Evolutionary conservation across 768 basidiomycete species (phyloP), one percentile per base, ranked within the genome.

Genomic region (Mrakia gelida): DNA sequence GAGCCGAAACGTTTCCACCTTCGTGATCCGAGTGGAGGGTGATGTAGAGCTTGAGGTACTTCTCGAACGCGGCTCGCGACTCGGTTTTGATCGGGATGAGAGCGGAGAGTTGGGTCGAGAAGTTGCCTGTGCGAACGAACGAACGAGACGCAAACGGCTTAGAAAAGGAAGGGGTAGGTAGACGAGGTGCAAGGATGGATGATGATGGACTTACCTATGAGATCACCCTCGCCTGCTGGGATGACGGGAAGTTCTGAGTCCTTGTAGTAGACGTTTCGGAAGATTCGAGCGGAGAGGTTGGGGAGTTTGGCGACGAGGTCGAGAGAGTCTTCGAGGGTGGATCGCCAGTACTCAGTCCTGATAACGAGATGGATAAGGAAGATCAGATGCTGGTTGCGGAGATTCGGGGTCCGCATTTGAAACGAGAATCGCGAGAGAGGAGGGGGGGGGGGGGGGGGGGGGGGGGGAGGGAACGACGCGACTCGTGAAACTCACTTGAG

Each of bases 1-100:
- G 75, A 82, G 79, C 73, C 1, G 30, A 71, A 16, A 62, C 68
- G 28, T 71, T 71, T 23, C 67, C 79, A 86, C 97, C 97, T 85
- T 98, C 96, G 84, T 98, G 96, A 81, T 98, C 96, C 88, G 91
- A 95, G 83, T 99, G 97, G 77, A 99, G 89, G 26, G 97, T 93
- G 81, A 75, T 75, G 54, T 75, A 75, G n/a, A 75, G 67, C 32
- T 38, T 28, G 43, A 75, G 75, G 28, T 75, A 75, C 32, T 75
- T 30, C 43, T 61, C 75, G 28, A 75, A 75, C 3, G 65, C 28
- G 1, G 30, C 65, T 34, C 72, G 18, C 2, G 52, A 16, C 13
- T 32, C 56, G 10, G 52, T 23, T 38, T 54, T 15, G 75, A 75
- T n/a, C 45, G 67, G 43, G 21, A 75, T 67, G 28, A 75, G 45